A percentile compares a stretch with the other conserved stretches of the same genome.
Evolutionary conservation across 768 basidiomycete species (phyloP).

Genomic region (Suillus spraguei): DNA sequence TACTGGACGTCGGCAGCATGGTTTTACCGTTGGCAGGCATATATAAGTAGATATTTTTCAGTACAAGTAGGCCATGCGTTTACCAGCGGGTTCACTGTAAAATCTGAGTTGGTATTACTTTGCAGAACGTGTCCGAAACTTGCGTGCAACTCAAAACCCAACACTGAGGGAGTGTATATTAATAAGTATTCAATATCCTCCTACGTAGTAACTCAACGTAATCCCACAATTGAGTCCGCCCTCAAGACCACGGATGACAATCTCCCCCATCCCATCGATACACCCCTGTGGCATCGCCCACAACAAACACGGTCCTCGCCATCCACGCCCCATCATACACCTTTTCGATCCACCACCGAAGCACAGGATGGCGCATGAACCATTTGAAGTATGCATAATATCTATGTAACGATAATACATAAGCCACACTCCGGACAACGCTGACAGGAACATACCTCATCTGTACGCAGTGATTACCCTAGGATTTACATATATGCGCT

Average conservation of each 20-base stretch:
- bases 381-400: slow-evolving; percentile 39
- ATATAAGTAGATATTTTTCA: no score
- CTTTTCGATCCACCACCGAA: slow-evolving; percentile 45
- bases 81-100: no score
- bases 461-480: slow-evolving; percentile 40
- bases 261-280: slow-evolving; percentile 9
- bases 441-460: slow-evolving; percentile 28
- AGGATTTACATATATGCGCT: slow-evolving; percentile 41
- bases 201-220: not conserved
- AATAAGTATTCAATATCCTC: not conserved
- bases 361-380: slow-evolving; percentile 38
- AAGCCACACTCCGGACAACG: not conserved
- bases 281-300: slow-evolving; percentile 33
- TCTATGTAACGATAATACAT: slow-evolving; percentile 7
- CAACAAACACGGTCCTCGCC: slow-evolving; percentile 37
- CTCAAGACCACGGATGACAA: slow-evolving; percentile 3
- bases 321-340: slow-evolving; percentile 40
- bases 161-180: no score
- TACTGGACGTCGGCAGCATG: no score
- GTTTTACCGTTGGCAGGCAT: no score
- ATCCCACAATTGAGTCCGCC: not conserved
- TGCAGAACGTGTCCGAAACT: no score
- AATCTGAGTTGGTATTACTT: no score
- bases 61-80: no score
- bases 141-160: no score